These are phyloP conservation scores for Sporothrix mexicana DNA, from an alignment of 2,329 filamentous ascomycete genomes.

Conservation along the genomic window DNA sequence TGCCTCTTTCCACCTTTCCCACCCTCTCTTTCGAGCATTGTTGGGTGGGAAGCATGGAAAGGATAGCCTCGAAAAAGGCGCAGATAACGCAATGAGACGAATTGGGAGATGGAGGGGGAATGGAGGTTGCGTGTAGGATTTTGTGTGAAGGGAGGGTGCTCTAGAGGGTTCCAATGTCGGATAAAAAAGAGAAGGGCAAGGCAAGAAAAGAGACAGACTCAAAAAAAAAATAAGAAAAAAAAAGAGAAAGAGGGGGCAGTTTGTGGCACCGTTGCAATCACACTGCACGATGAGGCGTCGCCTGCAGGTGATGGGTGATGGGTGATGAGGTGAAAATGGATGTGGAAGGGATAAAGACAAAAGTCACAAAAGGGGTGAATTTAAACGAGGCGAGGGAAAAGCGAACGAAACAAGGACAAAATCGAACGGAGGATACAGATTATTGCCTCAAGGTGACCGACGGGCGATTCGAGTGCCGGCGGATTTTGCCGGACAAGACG, in stretches of 20 bases:
- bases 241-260: not conserved
- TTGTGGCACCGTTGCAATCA: constrained; percentile 9
- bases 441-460: constrained; percentile 11
- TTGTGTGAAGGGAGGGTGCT: not conserved
- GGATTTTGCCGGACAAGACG: constrained; percentile 9
- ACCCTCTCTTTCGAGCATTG: not conserved
- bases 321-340: no score
- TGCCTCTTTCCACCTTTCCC: not conserved
- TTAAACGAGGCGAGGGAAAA: not conserved
- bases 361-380: not conserved
- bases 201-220: no score
- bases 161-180: not conserved
- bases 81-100: not conserved
- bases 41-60: no score
- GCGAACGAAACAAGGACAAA: not conserved
- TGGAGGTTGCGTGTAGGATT: not conserved
- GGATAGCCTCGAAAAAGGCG: not conserved
- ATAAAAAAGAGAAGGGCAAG: not conserved
- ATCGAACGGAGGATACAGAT: no score
- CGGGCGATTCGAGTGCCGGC: not conserved
- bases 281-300: not conserved
- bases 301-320: not conserved
- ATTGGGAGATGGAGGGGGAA: not conserved
- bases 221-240: no score
- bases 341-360: not conserved